phyloP scores from a whole-genome alignment of 345 rosid species.

The Anastatica hierochuntica region DNA sequence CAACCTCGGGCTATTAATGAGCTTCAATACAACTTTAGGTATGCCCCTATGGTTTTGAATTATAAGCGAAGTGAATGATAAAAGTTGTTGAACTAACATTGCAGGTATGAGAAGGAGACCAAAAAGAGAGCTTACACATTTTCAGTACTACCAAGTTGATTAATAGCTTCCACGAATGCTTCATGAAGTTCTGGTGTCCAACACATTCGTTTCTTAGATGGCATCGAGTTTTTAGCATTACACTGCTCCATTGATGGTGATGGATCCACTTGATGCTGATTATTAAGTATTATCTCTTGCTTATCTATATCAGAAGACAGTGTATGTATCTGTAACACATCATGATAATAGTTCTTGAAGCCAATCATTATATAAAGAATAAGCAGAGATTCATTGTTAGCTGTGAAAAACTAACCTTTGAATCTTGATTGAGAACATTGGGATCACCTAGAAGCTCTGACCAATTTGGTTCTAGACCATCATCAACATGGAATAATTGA shows the following conservation, averaged over 20 bases:
- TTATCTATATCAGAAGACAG: conserved; percentile 24
- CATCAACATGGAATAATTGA: conserved; percentile 53
- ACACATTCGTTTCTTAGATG: background rate
- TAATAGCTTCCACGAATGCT: background rate
- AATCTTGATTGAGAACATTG: conserved; percentile 30
- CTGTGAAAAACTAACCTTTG: conserved; percentile 40
- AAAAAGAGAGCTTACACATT: background rate
- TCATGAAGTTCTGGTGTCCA: background rate
- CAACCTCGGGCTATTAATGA: no score
- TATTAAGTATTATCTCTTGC: conserved; percentile 28
- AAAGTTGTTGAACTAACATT: no score
- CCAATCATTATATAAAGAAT: background rate
- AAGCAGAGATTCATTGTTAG: conserved; percentile 1
- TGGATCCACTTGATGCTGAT: no score
- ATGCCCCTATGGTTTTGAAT: no score
- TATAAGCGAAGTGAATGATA: no score
- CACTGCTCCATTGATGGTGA: no score
- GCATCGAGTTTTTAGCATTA: no score
- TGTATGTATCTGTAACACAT: conserved; percentile 24
- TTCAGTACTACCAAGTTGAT: background rate
- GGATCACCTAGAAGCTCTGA: conserved; percentile 49
- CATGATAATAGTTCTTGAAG: background rate
- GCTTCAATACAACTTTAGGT: no score
- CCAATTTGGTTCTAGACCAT: conserved; percentile 55
- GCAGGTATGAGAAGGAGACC: no score